Percentiles rank a stretch among this genome's conserved stretches.
These are phyloP conservation scores for Trametes sp. DNA, from an alignment of 1,284 basidiomycete genomes.

Conservation along the genomic window DNA sequence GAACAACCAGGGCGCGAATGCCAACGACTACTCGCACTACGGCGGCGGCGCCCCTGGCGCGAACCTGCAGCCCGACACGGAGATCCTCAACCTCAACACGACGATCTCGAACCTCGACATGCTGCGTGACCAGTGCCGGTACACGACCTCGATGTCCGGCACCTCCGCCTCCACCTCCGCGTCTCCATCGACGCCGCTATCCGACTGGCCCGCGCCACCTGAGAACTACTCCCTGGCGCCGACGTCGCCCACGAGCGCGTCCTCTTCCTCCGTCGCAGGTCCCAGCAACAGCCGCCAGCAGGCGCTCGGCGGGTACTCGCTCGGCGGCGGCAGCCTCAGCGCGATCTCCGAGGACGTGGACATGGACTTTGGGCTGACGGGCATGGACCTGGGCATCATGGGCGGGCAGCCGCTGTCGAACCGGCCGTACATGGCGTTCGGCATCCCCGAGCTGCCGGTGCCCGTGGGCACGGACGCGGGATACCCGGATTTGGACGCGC, in stretches of 20 bases:
- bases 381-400: conserved; percentile 35
- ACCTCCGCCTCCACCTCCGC: conserved; percentile 10
- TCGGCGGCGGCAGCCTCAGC: conserved; percentile 6
- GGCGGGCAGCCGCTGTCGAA: conserved; percentile 34
- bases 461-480: conserved; percentile 15
- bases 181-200: conserved; percentile 17
- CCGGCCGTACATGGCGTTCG: conserved; percentile 37
- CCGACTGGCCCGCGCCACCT: conserved; percentile 20
- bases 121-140: conserved; percentile 32
- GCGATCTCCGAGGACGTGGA: conserved; percentile 29
- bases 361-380: conserved; percentile 35
- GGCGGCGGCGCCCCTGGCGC: conserved; percentile 10
- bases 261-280: not conserved
- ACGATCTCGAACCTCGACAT: conserved; percentile 31
- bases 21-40: conserved; percentile 10
- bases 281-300: not conserved
- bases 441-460: conserved; percentile 33
- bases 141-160: conserved; percentile 3
- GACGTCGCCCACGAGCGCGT: conserved; percentile 8
- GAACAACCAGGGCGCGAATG: conserved; percentile 11
- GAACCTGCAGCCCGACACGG: conserved; percentile 23
- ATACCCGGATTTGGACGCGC: conserved; percentile 33
- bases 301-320: not conserved
- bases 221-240: conserved; percentile 20
- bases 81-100: conserved; percentile 26